Conservation (phyloP, 345 rosid genomes). For the Kandelia obovata region DNA sequence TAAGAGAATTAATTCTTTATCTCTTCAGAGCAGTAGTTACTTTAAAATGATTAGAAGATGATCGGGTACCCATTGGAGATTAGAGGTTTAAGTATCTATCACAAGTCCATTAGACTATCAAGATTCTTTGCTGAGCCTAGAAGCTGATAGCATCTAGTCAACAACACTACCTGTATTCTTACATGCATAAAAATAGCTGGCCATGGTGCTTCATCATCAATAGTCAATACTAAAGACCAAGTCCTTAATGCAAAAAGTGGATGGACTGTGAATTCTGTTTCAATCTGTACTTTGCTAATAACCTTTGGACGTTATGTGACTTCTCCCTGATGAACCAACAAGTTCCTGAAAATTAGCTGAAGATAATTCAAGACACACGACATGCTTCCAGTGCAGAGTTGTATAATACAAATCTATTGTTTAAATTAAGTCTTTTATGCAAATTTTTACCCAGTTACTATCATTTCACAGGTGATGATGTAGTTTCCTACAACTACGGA, state of each 20-base stretch:
- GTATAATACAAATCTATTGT: background rate
- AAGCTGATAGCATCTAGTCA: too few species aligned
- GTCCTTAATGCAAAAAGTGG: too few species aligned
- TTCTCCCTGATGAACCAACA: background rate
- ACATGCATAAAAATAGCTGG: background rate
- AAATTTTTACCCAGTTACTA: background rate
- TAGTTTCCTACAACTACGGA: conserved; percentile 67
- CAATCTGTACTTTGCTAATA: background rate
- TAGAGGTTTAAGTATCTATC: too few species aligned
- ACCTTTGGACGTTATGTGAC: background rate
- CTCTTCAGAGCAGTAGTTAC: too few species aligned
- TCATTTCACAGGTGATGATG: conserved; percentile 62
- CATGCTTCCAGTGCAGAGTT: too few species aligned
- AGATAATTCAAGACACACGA: background rate
- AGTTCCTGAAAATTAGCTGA: background rate
- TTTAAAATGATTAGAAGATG: background rate
- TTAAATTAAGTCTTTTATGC: background rate
- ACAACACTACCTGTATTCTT: too few species aligned
- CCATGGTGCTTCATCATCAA: too few species aligned
- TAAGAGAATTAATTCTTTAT: too few species aligned
- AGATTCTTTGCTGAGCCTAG: too few species aligned
- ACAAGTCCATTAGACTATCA: too few species aligned
- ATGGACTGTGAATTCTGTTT: too few species aligned
- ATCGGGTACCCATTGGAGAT: background rate
- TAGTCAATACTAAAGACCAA: too few species aligned